A percentile compares a stretch with the other conserved stretches of the same genome.
These are phyloP conservation scores for Aspergillus caelatus DNA, from an alignment of 2,329 filamentous ascomycete species.

Conservation along the genomic window DNA sequence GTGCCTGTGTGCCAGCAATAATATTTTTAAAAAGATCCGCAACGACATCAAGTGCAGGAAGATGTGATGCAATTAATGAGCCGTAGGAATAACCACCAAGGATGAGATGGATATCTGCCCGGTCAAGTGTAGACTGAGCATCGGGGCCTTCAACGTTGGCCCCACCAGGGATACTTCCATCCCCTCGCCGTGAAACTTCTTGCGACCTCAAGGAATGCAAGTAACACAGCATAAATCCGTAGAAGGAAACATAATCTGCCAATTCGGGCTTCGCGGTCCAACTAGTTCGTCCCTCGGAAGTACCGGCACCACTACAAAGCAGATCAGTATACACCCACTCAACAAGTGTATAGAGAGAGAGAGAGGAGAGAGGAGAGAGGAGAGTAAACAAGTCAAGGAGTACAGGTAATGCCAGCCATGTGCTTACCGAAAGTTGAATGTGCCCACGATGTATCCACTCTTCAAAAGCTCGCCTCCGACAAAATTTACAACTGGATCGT, in stretches of 20 bases:
- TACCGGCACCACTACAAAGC: conserved; percentile 68
- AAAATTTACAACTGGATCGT: conserved; percentile 77
- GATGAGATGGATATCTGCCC: conserved; percentile 48
- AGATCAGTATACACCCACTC: conserved; percentile 15
- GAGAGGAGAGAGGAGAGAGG: not conserved
- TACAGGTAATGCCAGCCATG: too few species aligned
- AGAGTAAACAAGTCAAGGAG: not conserved
- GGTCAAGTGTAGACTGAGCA: not conserved
- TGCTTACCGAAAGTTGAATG: conserved; percentile 85
- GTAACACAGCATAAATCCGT: conserved; percentile 79
- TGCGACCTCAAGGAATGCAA: conserved; percentile 58
- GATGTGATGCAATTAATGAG: conserved; percentile 73
- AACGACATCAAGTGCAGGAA: conserved; percentile 64
- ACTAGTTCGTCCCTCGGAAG: conserved; percentile 75
- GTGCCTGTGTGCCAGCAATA: conserved; percentile 58
- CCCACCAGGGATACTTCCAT: not conserved
- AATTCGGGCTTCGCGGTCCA: conserved; percentile 84
- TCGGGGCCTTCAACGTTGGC: not conserved
- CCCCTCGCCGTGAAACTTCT: not conserved
- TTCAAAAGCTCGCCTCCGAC: conserved; percentile 67
- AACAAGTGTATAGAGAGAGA: not conserved
- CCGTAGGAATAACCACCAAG: conserved; percentile 90
- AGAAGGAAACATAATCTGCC: conserved; percentile 78
- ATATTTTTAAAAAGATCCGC: conserved; percentile 61
- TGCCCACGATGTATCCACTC: conserved; percentile 74